phyloP scores from a whole-genome alignment of 1,284 basidiomycete species.

The Mycena sp. region DNA sequence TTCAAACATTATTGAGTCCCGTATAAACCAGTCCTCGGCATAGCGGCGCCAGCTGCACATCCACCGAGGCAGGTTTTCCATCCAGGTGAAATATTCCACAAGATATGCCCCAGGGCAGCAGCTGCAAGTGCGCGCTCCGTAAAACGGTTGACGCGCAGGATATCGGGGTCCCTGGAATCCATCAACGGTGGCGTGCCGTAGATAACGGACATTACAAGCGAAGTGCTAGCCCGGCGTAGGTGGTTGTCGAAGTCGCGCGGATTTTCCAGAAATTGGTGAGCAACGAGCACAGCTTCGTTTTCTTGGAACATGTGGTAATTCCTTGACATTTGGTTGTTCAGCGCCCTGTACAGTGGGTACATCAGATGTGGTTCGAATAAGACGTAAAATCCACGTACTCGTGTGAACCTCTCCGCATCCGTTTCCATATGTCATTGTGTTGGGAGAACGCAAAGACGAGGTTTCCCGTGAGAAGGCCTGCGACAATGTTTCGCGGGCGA shows the following conservation, averaged over 20 bases:
- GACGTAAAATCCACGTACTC: slow-evolving; percentile 17
- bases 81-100: slow-evolving; percentile 27
- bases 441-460: slow-evolving; percentile 27
- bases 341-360: not conserved
- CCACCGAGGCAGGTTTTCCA: slow-evolving; percentile 19
- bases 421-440: slow-evolving; percentile 27
- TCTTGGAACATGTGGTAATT: not conserved
- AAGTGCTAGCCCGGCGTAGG: slow-evolving; percentile 10
- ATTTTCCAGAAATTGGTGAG: not conserved
- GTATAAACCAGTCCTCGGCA: slow-evolving; percentile 13
- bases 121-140: slow-evolving; percentile 21
- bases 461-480: slow-evolving; percentile 25
- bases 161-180: slow-evolving; percentile 24
- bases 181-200: slow-evolving; percentile 14
- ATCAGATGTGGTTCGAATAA: not conserved
- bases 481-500: slow-evolving; percentile 28
- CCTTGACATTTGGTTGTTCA: not conserved
- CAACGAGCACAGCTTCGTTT: slow-evolving; percentile 9
- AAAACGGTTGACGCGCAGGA: slow-evolving; percentile 26
- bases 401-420: slow-evolving; percentile 24
- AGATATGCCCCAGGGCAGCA: slow-evolving; percentile 30
- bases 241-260: slow-evolving; percentile 14
- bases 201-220: slow-evolving; percentile 19
- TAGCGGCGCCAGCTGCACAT: slow-evolving; percentile 13
- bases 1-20: slow-evolving; percentile 12